phyloP scores from a whole-genome alignment of 2,329 filamentous ascomycete genomes.

The Colletotrichum agaves region DNA sequence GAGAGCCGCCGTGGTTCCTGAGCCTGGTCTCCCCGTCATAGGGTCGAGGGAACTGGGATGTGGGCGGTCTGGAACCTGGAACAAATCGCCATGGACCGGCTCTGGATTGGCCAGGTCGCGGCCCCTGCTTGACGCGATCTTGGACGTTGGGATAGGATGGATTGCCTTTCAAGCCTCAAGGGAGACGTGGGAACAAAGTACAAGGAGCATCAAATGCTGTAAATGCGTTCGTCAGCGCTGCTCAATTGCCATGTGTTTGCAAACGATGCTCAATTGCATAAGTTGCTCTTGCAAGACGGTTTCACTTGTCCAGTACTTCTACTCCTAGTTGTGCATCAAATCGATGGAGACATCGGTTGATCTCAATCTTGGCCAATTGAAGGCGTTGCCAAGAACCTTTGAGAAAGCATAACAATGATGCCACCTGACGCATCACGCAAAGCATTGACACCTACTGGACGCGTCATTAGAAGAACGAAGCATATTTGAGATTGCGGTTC shows the following conservation, averaged over 20 bases:
- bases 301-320: not conserved
- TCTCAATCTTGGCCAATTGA: slow-evolving; percentile 16
- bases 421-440: not conserved
- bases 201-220: not conserved
- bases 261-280: too few species aligned
- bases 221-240: not conserved
- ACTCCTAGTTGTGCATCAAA: not conserved
- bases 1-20: not conserved
- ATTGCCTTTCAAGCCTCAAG: not conserved
- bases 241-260: not conserved
- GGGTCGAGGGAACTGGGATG: slow-evolving; percentile 14
- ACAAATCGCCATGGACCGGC: slow-evolving; percentile 7
- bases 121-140: slow-evolving; percentile 23
- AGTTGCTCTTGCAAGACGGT: too few species aligned
- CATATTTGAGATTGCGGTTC: slow-evolving; percentile 26
- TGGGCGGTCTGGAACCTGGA: slow-evolving; percentile 33
- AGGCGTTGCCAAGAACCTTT: not conserved
- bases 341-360: slow-evolving; percentile 20
- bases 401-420: not conserved
- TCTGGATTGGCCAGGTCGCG: slow-evolving; percentile 8
- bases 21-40: not conserved
- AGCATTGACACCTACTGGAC: slow-evolving; percentile 14
- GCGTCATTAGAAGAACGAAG: slow-evolving; percentile 26
- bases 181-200: not conserved
- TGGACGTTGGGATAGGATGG: not conserved